phyloP scores from a whole-genome alignment of 2,329 filamentous ascomycete genomes.

The Domatiomyces catenatus region DNA sequence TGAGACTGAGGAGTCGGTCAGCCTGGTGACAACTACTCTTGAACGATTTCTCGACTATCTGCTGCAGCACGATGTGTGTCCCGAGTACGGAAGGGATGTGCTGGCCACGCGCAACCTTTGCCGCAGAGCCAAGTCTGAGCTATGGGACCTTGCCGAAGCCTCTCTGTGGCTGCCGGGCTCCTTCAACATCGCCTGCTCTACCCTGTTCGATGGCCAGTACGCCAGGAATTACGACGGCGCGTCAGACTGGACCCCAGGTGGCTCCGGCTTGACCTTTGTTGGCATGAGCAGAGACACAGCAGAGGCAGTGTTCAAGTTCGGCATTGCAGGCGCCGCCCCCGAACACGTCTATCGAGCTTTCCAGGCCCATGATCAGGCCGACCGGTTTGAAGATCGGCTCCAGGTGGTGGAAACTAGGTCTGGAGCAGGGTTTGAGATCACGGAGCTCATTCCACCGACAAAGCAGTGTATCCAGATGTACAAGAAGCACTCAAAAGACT shows the following conservation, averaged over 20 bases:
- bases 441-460: conserved; percentile 32
- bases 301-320: conserved; percentile 35
- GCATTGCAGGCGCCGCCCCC: conserved; percentile 32
- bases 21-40: conserved; percentile 51
- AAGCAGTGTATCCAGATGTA: conserved; percentile 34
- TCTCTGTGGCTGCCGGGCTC: conserved; percentile 48
- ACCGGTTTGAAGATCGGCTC: conserved; percentile 26
- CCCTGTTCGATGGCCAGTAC: conserved; percentile 47
- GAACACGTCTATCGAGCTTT: conserved; percentile 26
- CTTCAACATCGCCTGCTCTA: conserved; percentile 64
- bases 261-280: conserved; percentile 17
- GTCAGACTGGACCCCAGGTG: conserved; percentile 25
- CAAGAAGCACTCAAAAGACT: conserved; percentile 24
- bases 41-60: conserved; percentile 83
- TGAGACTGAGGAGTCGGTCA: conserved; percentile 37
- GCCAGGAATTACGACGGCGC: conserved; percentile 27
- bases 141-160: conserved; percentile 43
- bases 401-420: conserved; percentile 29
- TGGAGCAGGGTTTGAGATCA: conserved; percentile 44
- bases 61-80: conserved; percentile 68
- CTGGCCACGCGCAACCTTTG: conserved; percentile 51
- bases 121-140: conserved; percentile 49
- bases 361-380: conserved; percentile 12
- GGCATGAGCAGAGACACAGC: conserved; percentile 34
- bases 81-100: conserved; percentile 59